Conservation (phyloP, 768 basidiomycete genomes). For the Galerina sulciceps region DNA sequence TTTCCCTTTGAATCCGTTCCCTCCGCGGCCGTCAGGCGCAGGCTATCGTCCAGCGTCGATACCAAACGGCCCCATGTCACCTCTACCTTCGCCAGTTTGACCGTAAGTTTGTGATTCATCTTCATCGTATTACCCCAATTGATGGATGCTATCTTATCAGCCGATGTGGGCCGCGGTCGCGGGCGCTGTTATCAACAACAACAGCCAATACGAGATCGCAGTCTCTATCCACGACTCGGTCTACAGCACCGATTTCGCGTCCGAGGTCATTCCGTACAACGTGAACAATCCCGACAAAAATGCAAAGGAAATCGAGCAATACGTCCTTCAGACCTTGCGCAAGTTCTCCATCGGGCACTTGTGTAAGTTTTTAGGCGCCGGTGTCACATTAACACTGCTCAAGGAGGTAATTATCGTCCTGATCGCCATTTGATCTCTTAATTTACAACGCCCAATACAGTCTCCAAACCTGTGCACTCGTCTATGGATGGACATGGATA, state of each 20-base stretch:
- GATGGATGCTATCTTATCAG: conserved; percentile 40
- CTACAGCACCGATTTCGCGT: conserved; percentile 81
- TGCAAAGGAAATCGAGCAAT: conserved; percentile 62
- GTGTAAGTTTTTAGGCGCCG: conserved; percentile 87
- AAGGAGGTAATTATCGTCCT: conserved; percentile 54
- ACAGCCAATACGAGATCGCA: conserved; percentile 69
- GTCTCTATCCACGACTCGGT: conserved; percentile 85
- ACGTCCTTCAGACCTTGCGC: conserved; percentile 66
- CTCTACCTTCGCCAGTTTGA: conserved; percentile 63
- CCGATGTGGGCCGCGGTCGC: conserved; percentile 90
- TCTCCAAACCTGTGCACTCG: conserved; percentile 84
- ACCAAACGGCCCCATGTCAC: conserved; percentile 56
- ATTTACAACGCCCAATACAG: conserved; percentile 38
- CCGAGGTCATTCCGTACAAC: conserved; percentile 56
- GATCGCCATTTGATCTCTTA: conserved; percentile 17
- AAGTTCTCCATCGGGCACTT: conserved; percentile 78
- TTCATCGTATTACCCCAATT: conserved; percentile 23
- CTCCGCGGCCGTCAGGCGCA: conserved; percentile 66
- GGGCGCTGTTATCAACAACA: conserved; percentile 61
- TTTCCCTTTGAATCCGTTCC: conserved; percentile 63
- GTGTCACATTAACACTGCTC: conserved; percentile 72
- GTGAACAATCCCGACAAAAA: conserved; percentile 56
- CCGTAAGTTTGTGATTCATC: conserved; percentile 47
- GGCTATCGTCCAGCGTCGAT: conserved; percentile 63
- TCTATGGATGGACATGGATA: conserved; percentile 82